Evolutionary conservation across 2,329 filamentous ascomycete genomes (phyloP), one percentile per base, ranked within the genome.

Genomic region (Exserohilum rostratum): DNA sequence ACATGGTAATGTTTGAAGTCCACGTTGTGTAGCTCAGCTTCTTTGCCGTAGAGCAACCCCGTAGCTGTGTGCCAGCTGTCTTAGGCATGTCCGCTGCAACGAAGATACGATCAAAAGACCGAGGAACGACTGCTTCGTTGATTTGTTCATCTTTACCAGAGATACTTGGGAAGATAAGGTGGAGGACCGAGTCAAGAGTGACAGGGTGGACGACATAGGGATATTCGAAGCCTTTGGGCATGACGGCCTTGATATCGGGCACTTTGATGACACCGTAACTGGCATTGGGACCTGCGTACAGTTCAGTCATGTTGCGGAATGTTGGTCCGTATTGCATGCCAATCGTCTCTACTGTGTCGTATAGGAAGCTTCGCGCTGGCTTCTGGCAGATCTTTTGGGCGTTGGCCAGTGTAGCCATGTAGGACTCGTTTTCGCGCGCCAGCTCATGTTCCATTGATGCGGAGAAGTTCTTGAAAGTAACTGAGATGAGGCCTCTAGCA

Each of bases 281-380:
- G 15, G 34, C 13, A n/a, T 31, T 33, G 1, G 15, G 22, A 5
- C 47, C 42, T 27, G 53, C 53, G 27, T 37, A 43, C 2, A 53
- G 72, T 72, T 31, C 39, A 17, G 25, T 42, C 45, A 54, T 55
- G n/a, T 54, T 54, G 34, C 50, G 50, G 22, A 57, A 57, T 11
- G 46, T 49, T 5, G 55, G 55, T n/a, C 55, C 50, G 35, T 54
- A 55, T 15, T 54, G 22, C 50, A 57, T 42, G 20, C 55, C 50
- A 12, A 50, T 46, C 5, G 49, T 46, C 38, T 40, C 39, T 27
- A 53, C 50, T 44, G 50, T 53, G 31, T 53, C 50, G 6, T 53
- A 49, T 12, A 53, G 12, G 45, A 53, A 49, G 45, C 50, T 53
- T 27, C 50, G 38, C n/a, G 38, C 49, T 3, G 44, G 45, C 30